Evolutionary conservation across 169 alveolate species (phyloP), one percentile per base, ranked within the genome.

Genomic region (Eimeria sp.): DNA sequence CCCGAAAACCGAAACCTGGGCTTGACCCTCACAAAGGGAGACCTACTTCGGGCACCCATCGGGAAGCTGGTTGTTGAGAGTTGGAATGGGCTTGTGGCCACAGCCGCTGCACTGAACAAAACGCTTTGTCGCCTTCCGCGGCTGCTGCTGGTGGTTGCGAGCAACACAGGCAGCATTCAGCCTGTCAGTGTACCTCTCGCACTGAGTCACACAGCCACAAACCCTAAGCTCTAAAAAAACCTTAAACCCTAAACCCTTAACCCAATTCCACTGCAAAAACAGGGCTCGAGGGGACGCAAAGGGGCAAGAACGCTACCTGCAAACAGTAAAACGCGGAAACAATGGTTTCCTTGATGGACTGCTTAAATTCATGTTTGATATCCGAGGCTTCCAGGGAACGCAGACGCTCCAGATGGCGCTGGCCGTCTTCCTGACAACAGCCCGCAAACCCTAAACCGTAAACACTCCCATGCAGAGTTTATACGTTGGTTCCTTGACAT

Each of bases 341-440:
- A 0, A 20, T n/a, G 25, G 83, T 78, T 76, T 94, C 95, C 70
- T 75, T 91, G 63, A 91, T 91, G 47, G 89, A 75, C 72, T 94
- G 96, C 87, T 83, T 78, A 54, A 82, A 83, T 58, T 94, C 93
- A 27, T 94, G 89, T 22, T 72, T 82, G 18, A 58, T 63, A 89
- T 94, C 90, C 3, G 72, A 57, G 86, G 89, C 70, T 57, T 94
- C 91, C 76, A 57, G 80, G 30, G 73, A 83, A 57, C 73, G 72
- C 7, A 47, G 91, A 5, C 91, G 91, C 73, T 83, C 67, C 49
- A 47, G 45, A 27, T 27, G 72, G 49, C 72, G 70, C 34, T 83
- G 73, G 54, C 72, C 91, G 65, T 47, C 91, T 34, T 83, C 91
- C 91, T 49, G 72, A 57, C 0, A 51, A 30, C 40, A 83, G 22